Evolutionary conservation across 176 grass and related monocot genomes (phyloP), one percentile per base, ranked within the genome.

Genomic region (Ensete ventricosum): DNA sequence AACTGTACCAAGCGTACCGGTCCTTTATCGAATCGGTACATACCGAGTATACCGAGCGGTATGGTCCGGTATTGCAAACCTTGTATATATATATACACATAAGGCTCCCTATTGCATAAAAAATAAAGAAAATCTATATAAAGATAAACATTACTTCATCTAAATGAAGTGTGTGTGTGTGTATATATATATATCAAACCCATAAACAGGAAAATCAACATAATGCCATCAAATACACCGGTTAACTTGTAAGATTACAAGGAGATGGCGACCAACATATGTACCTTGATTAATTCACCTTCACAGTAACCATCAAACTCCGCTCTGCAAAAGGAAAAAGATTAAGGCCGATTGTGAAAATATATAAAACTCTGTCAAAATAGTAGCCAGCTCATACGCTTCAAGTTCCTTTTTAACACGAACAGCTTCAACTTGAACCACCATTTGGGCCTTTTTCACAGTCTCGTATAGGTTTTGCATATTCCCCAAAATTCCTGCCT

Each of bases 381-480:
- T 9, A 25, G 50, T 16, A 27, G 52, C 51, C 34, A 55, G 50
- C 14, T 1, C 86, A 84, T 99, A 99, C 91, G 78, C 95, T 67
- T 88, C 95, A 86, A 99, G 95, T 75, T 99, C 95, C 76, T 99
- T 94, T 73, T 99, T 88, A 71, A 99, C 86, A 69, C 88, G 80
- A 52, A 94, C 95, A 70, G 95, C 95, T 81, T 99, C 90, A 73
- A 94, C 95, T 94, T 99, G 95, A 50, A 93, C 88, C 59, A 99
- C 90, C 95, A 89, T 94, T 80, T 99, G 95, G 3, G 95, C 95
- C 81, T 99, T 99, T 80, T 94, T 99, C 72, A 91, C 86, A 68
- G 90, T 99, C 78, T 99, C 95, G 43, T 89, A 99, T 23, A 99
- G 80, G 87, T 99, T 99, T 91, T 99, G 95, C 95, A 94, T 94